Evolutionary conservation across 169 alveolate species (phyloP), one percentile per base, ranked within the genome.

Genomic region (Plasmodium vinckei): DNA sequence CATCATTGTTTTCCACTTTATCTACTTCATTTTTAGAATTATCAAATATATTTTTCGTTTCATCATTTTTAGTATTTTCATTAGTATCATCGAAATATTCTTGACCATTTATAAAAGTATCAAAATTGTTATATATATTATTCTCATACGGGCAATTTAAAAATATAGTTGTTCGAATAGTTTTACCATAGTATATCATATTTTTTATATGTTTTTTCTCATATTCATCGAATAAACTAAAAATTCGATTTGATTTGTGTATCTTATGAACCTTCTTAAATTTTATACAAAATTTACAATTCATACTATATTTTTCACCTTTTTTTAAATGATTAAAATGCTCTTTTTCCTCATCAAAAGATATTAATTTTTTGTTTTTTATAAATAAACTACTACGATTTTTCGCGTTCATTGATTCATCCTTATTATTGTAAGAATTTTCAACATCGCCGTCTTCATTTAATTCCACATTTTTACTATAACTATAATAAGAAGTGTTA

Each of bases 331-430:
- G 91, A 46, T 49, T 17, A 86, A 86, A 86, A 44, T 86, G 91
- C 33, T 86, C 91, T 53, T 86, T 86, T 12, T 86, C 91, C 60
- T 86, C 91, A 47, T 86, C 91, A 61, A 59, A 86, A 12, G 67
- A 12, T 44, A 69, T 21, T 4, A 82, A 39, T 53, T 82, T 65
- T 70, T 56, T 68, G 46, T 49, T 54, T 10, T 71, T 82, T 33
- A 33, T 12, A 53, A 69, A 49, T 13, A 56, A 27, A 65, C 15
- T 59, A 10, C 10, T 69, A 7, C 3, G 0, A 33, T 33, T 33
- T 33, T 33, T 0, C 7, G 6, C 6, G 17, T 69, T 47, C 64
- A n/a, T 69, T 46, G 19, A 13, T 19, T 25, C 25, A 39, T 12
- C 13, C 9, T 56, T 56, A 15, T 54, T 54, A 56, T 69, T 69